Conservation (phyloP, 768 basidiomycete genomes). For the Dictyophora rubrovolvata region DNA sequence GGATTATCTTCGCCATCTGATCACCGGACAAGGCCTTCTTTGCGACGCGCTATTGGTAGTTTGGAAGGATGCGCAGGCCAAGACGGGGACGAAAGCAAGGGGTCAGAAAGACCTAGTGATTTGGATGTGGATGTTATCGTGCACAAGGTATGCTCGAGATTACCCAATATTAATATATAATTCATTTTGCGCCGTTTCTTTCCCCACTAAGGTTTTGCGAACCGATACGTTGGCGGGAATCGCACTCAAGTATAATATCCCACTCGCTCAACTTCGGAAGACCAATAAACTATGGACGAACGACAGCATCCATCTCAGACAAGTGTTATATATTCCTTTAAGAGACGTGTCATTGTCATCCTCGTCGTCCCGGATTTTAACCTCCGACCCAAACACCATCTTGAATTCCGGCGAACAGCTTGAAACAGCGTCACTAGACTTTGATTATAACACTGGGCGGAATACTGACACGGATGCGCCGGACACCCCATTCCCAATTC, state of each 20-base stretch:
- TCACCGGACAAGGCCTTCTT: slow-evolving; percentile 1
- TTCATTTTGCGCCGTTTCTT: background rate
- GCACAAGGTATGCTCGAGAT: background rate
- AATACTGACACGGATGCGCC: slow-evolving; percentile 10
- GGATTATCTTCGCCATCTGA: background rate
- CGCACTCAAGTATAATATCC: slow-evolving; percentile 81
- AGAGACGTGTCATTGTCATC: background rate
- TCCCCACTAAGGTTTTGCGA: slow-evolving; percentile 42
- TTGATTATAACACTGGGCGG: too few species aligned
- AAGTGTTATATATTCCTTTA: slow-evolving; percentile 69
- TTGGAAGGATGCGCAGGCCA: background rate
- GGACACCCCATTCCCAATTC: slow-evolving; percentile 9
- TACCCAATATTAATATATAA: background rate
- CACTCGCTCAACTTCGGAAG: slow-evolving; percentile 69
- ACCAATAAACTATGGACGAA: slow-evolving; percentile 92
- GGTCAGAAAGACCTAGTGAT: background rate
- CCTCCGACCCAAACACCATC: background rate
- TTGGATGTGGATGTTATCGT: slow-evolving; percentile 6
- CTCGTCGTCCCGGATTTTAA: background rate
- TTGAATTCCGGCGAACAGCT: slow-evolving; percentile 12
- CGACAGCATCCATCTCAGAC: slow-evolving; percentile 84
- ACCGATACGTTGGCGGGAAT: slow-evolving; percentile 81
- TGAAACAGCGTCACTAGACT: too few species aligned
- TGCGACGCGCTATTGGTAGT: background rate
- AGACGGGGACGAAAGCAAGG: background rate